phyloP scores from a whole-genome alignment of 2,329 filamentous ascomycete genomes.

The Microcyclospora pomicola region DNA sequence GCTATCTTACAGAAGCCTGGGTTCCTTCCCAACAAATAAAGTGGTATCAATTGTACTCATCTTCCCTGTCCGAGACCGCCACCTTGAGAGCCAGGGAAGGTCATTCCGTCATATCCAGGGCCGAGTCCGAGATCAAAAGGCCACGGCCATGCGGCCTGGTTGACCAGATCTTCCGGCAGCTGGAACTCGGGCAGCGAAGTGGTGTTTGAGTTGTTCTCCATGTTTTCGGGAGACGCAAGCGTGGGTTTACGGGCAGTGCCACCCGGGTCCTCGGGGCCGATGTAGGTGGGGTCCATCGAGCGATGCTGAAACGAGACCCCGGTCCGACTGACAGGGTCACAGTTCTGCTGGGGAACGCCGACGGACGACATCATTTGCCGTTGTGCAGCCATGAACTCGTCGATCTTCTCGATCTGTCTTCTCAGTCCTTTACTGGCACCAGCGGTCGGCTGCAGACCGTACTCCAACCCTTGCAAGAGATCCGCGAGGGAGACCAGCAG shows the following conservation, averaged over 20 bases:
- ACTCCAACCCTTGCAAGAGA: constrained; percentile 32
- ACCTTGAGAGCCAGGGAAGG: too few species aligned
- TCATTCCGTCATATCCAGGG: too few species aligned
- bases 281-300: too few species aligned
- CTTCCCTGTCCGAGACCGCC: too few species aligned
- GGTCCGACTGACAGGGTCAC: background rate
- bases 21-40: too few species aligned
- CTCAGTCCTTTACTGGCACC: constrained; percentile 29
- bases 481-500: constrained; percentile 33
- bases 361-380: constrained; percentile 9
- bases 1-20: too few species aligned
- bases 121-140: too few species aligned
- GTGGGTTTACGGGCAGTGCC: too few species aligned
- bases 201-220: background rate
- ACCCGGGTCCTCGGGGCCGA: too few species aligned
- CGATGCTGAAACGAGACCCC: too few species aligned
- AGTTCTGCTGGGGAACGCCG: constrained; percentile 1
- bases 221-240: background rate
- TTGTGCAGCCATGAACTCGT: constrained; percentile 28
- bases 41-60: too few species aligned
- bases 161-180: constrained; percentile 6
- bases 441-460: constrained; percentile 26
- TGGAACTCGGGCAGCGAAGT: constrained; percentile 7
- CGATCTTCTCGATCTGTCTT: constrained; percentile 30
- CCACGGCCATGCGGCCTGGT: constrained; percentile 5